Percentiles rank a stretch among this genome's conserved stretches.
phyloP scores from a whole-genome alignment of 164 flowering plant genomes.

The Macadamia integrifolia region DNA sequence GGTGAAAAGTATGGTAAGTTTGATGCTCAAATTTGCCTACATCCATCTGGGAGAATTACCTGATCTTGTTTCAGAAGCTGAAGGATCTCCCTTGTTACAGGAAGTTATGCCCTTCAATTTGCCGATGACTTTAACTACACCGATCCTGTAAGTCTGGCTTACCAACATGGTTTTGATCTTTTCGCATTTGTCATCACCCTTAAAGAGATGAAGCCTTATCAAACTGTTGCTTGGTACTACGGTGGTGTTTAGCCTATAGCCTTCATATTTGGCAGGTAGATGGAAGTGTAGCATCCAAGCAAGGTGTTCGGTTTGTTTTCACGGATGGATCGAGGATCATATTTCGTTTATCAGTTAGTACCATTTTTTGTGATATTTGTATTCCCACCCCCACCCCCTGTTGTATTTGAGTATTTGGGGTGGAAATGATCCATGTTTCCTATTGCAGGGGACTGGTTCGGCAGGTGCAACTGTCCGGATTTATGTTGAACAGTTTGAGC shows the following conservation, averaged over 20 bases:
- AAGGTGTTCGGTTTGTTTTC: slow-evolving; percentile 93
- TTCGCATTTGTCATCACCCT: neutral
- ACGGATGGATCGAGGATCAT: slow-evolving; percentile 95
- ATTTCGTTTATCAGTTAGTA: slow-evolving; percentile 82
- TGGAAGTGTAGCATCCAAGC: slow-evolving; percentile 87
- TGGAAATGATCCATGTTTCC: neutral
- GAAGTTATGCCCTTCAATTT: slow-evolving; percentile 71
- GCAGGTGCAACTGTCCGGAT: slow-evolving; percentile 93
- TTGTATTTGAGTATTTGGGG: neutral
- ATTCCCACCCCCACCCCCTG: neutral
- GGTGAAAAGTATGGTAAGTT: slow-evolving; percentile 81
- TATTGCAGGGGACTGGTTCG: slow-evolving; percentile 89
- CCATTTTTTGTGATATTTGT: neutral
- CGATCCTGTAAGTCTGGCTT: slow-evolving; percentile 75
- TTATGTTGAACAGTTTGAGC: slow-evolving; percentile 90
- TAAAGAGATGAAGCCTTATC: neutral
- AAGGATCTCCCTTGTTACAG: slow-evolving; percentile 30
- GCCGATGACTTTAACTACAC: slow-evolving; percentile 92
- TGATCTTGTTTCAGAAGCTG: slow-evolving; percentile 8
- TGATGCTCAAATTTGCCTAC: neutral
- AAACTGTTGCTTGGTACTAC: neutral
- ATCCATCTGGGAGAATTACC: neutral
- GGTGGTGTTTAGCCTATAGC: slow-evolving; percentile 3
- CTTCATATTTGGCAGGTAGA: slow-evolving; percentile 55
- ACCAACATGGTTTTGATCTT: neutral